phyloP scores from a whole-genome alignment of 2,329 filamentous ascomycete genomes.

The Colletotrichum siamense region DNA sequence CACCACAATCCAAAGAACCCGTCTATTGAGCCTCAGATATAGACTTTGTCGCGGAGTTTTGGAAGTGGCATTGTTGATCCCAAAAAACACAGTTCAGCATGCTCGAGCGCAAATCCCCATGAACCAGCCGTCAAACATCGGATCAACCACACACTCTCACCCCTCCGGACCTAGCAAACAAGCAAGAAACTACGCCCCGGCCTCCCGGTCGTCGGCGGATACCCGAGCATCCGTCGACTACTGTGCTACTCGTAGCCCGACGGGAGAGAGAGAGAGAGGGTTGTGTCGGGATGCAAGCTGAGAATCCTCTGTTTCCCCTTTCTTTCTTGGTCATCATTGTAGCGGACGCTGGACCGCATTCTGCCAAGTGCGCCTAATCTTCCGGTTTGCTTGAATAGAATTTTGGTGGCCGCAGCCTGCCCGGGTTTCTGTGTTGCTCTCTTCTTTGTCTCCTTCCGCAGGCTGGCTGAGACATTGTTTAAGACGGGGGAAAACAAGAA shows the following conservation, averaged over 20 bases:
- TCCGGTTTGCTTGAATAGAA: not conserved
- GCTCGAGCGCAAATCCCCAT: not conserved
- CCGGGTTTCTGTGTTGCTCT: not conserved
- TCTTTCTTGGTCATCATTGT: not conserved
- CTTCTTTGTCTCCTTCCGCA: not conserved
- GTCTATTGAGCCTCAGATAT: not conserved
- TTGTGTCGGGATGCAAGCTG: not conserved
- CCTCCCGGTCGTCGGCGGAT: not conserved
- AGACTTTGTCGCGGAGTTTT: not conserved
- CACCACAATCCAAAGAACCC: not conserved
- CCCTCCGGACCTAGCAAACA: not conserved
- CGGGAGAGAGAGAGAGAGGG: not conserved
- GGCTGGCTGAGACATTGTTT: not conserved
- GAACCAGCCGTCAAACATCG: not conserved
- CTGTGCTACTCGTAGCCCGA: not conserved
- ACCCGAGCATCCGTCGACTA: not conserved
- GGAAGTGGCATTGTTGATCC: not conserved
- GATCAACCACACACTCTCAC: not conserved
- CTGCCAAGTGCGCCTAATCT: not conserved
- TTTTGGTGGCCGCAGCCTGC: not conserved
- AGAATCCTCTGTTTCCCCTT: not conserved
- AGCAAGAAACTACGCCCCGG: not conserved
- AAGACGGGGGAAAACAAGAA: not conserved
- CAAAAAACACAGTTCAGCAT: not conserved
- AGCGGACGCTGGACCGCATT: not conserved